Evolutionary conservation across 176 grass and related monocot species (phyloP).

Genomic region (Dendrocalamus sinicus): DNA sequence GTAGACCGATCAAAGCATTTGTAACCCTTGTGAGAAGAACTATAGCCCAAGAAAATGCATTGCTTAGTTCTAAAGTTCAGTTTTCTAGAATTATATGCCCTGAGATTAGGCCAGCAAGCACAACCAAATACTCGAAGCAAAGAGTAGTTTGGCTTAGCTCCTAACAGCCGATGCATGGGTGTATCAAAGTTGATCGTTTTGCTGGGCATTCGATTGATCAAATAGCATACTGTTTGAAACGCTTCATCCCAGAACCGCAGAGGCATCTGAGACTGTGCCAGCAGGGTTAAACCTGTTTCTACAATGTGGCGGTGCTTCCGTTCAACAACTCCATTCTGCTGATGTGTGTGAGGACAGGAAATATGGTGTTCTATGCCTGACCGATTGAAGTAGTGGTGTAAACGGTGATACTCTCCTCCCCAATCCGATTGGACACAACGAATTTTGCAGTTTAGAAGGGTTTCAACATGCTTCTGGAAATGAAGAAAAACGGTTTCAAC

Average conservation of each 20-base stretch:
- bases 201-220: neutral
- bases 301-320: no score
- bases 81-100: neutral
- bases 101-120: neutral
- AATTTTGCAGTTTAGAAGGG: fast-evolving
- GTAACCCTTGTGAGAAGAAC: no score
- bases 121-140: neutral
- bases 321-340: neutral
- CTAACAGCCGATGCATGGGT: neutral
- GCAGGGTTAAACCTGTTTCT: no score
- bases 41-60: neutral
- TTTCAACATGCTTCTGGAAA: neutral
- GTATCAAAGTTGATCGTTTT: neutral
- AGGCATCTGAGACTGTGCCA: neutral
- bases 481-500: neutral
- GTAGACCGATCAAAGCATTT: neutral
- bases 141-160: neutral
- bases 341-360: neutral
- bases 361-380: neutral
- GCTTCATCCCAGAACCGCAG: neutral
- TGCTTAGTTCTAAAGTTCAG: neutral
- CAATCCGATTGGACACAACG: neutral
- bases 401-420: neutral
- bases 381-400: neutral
- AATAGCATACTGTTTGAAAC: neutral